phyloP scores from a whole-genome alignment of 352 stramenopile species.

The Thalassiosira exigua region DNA sequence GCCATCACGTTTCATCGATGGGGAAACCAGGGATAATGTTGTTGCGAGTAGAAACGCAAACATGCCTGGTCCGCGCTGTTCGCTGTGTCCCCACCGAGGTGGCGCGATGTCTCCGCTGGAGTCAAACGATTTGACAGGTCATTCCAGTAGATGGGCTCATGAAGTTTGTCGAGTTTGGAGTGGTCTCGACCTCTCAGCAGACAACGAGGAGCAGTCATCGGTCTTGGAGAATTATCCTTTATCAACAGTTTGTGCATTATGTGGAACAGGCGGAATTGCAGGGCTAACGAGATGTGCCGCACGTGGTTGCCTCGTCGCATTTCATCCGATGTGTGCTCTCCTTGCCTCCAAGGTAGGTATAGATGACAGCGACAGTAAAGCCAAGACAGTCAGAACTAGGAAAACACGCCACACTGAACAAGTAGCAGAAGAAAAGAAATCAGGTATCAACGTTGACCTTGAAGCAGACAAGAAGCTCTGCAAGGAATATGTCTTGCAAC shows the following conservation, averaged over 20 bases:
- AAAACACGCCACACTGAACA: conserved; percentile 45
- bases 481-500: conserved; percentile 67
- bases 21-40: conserved; percentile 26
- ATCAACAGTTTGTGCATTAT: conserved; percentile 63
- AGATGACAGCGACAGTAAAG: conserved; percentile 18
- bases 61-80: conserved; percentile 57
- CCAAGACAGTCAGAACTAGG: conserved; percentile 35
- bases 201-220: background rate
- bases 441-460: conserved; percentile 30
- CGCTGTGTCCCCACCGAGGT: conserved; percentile 67
- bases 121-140: conserved; percentile 11
- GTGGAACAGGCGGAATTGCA: conserved; percentile 42
- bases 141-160: conserved; percentile 59
- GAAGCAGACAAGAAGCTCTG: conserved; percentile 65
- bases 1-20: conserved; percentile 50
- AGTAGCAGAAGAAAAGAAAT: conserved; percentile 30
- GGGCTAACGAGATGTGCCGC: conserved; percentile 71
- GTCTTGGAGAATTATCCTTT: no score
- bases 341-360: conserved; percentile 56
- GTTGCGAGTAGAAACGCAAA: conserved; percentile 29
- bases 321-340: conserved; percentile 83
- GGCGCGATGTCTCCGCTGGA: conserved; percentile 70
- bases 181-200: background rate
- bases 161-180: conserved; percentile 78
- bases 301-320: conserved; percentile 67